Base-by-base conservation (phyloP, 805 yeast genomes). In the Ogataea saltuana region DNA sequence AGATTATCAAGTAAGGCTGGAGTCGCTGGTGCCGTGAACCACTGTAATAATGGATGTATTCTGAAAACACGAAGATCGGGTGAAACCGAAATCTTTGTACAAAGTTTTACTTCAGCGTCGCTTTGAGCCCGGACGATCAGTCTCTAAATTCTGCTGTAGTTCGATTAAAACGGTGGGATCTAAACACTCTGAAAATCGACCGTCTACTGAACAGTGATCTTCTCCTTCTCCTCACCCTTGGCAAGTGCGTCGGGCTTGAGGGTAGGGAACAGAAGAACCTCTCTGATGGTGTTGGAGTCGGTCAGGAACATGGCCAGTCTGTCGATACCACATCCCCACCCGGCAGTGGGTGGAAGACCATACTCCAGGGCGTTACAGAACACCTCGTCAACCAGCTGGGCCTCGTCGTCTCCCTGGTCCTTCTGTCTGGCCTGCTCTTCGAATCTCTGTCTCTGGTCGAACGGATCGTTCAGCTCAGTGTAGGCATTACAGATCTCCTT, bases 261-360 rank as follows among this genome's bases (percentile, higher is more conserved):
- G 50, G 98, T 90, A 69, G 99, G 99, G 95, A 91, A 91, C 68
- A 93, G 74, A 58, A 91, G 76, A 37, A 91, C 98, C 75, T 91
- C 99, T 83, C 97, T 88, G 64, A 91, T 91, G 56, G 97, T 87
- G 76, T 89, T 86, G 46, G 96, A 87, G 71, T 93, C 82, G 50
- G 98, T 93, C 74, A 93, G 80, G 76, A 93, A 93, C 99, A 91
- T 91, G 63, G 97, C 89, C 64, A 91, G 68, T 77, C 99, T 85
- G 72, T 91, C 99, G 57, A 91, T 90, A 79, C 99, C 99, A 73
- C 96, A 85, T 59, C 99, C 99, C 98, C 98, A 91, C 58, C 99
- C 99, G 69, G 95, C 98, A 58, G 98, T 93, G 61, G 99, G 99
- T 48, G 99, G 99, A 62, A 91, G 79, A 71, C 98, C 99, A 69